Base-by-base conservation (phyloP, 2,329 filamentous ascomycete genomes). In the Chrysoporthe cubensis region DNA sequence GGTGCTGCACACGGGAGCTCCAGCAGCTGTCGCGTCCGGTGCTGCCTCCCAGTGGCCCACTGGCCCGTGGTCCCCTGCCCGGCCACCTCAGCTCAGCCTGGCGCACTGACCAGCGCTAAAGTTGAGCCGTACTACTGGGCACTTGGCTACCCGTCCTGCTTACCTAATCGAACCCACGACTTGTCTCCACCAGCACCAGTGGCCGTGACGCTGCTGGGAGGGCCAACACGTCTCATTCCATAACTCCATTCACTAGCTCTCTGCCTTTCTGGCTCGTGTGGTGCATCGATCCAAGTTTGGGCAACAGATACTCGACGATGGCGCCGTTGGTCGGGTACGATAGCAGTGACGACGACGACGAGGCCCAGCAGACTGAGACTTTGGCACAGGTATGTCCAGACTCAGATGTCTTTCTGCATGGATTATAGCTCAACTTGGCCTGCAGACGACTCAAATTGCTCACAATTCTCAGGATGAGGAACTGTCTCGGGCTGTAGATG, bases 341-440 rank as follows among this genome's bases (percentile, higher is more conserved):
- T 16, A 86, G 84, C 71, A 86, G 84, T 66, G 83, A 85, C 56
- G 84, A 85, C 1, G 84, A 84, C 6, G 80, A 82, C 3, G 81
- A 80, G 2, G 71, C 71, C 8, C 59, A 62, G 42, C 26, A 62
- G 7, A 64, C 3, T 16, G 56, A 59, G 4, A 43, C 18, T 50
- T 13, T 56, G 63, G 52, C 18, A 18, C n/a, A 44, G 62, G 68
- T 69, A 67, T 50, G 62, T 21, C 8, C 6, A 44, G 37, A 43
- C 9, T 3, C 18, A 13, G 4, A 16, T 32, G 4, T 4, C 32
- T 32, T 5, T 34, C 16, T 16, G 26, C 26, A 5, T 40, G 9
- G 3, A 9, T 14, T 2, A 3, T 58, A 3, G 37, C 34, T 26
- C n/a, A 58, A 42, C 34, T n/a, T n/a, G n/a, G 37, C 57, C n/a